Conservation (phyloP, 257 asterid species). For the Capsicum baccatum region DNA sequence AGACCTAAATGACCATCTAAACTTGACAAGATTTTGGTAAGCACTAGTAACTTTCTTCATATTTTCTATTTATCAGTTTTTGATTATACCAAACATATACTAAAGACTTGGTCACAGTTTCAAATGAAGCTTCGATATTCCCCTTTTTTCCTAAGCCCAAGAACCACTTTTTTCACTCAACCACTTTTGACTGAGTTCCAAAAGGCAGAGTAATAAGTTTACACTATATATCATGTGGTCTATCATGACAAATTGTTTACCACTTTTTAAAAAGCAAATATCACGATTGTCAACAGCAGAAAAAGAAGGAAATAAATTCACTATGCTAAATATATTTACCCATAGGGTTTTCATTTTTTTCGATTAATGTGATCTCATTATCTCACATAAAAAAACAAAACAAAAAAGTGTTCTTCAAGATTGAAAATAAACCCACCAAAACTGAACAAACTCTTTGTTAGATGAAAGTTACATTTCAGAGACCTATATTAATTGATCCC, state of each 20-base stretch:
- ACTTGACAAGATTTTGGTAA: not conserved
- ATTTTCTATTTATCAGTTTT: not conserved
- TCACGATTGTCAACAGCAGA: not conserved
- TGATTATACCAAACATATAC: not conserved
- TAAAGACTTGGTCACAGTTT: slow-evolving; percentile 4
- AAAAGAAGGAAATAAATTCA: not conserved
- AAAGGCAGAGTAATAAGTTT: not conserved
- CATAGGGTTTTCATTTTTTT: not conserved
- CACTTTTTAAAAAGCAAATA: not conserved
- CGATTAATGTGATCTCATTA: not conserved
- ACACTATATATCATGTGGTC: slow-evolving; percentile 6
- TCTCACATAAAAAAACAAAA: not conserved
- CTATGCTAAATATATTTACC: too few species aligned
- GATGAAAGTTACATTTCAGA: slow-evolving; percentile 25
- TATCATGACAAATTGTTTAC: not conserved
- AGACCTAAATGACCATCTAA: not conserved
- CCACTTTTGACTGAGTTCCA: slow-evolving; percentile 12
- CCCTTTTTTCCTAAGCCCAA: slow-evolving; percentile 8
- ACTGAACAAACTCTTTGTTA: slow-evolving; percentile 8
- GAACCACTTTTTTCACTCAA: not conserved
- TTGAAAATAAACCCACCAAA: not conserved
- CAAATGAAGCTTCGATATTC: slow-evolving; percentile 17
- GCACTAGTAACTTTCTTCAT: not conserved
- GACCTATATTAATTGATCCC: not conserved
- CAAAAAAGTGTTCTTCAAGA: not conserved